Evolutionary conservation across 1,139 yeast species (phyloP).

Genomic region (Yarrowia galli): DNA sequence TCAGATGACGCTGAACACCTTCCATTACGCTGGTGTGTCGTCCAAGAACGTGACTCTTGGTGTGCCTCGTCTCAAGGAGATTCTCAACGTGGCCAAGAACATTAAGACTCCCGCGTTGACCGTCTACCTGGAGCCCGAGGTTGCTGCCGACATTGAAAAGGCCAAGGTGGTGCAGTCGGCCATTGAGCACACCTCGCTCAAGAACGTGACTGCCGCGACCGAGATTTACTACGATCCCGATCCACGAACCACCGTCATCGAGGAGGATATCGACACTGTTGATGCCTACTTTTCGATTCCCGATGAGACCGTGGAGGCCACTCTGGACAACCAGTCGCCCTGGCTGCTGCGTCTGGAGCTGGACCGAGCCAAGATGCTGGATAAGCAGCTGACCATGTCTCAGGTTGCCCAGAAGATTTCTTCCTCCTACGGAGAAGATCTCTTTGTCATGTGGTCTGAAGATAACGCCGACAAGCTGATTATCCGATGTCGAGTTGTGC

Average conservation of each 20-base stretch:
- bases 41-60: conserved; percentile 99
- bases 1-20: conserved; percentile 98
- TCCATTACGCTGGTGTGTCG: conserved; percentile 99
- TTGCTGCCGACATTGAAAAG: conserved; percentile 86
- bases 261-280: conserved; percentile 95
- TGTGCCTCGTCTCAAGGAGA: conserved; percentile 99
- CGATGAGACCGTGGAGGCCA: conserved; percentile 95
- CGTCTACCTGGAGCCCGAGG: conserved; percentile 80
- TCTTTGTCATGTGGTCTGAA: conserved; percentile 98
- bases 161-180: conserved; percentile 97
- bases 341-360: conserved; percentile 96
- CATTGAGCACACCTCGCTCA: conserved; percentile 93
- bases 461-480: conserved; percentile 97
- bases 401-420: conserved; percentile 97
- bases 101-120: conserved; percentile 98
- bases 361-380: conserved; percentile 98
- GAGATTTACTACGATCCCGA: conserved; percentile 98
- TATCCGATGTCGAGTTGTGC: conserved; percentile 97
- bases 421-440: conserved; percentile 90
- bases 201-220: conserved; percentile 95
- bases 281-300: conserved; percentile 97
- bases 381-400: conserved; percentile 96
- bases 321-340: conserved; percentile 93
- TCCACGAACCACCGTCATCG: conserved; percentile 93
- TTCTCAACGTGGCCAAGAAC: conserved; percentile 96